phyloP scores from a whole-genome alignment of 345 rosid genomes.

The Anacardium occidentale region DNA sequence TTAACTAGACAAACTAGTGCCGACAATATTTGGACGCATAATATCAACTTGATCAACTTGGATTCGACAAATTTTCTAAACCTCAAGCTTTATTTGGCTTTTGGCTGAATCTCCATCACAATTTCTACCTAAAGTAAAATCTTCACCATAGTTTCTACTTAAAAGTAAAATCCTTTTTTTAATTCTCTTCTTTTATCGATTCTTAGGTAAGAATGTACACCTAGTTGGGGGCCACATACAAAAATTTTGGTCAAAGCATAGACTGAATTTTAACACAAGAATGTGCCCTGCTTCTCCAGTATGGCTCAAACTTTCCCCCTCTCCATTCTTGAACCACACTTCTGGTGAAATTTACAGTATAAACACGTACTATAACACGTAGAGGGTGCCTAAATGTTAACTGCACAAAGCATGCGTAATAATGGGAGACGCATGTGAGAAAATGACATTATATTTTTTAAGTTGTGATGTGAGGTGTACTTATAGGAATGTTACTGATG shows the following conservation, averaged over 20 bases:
- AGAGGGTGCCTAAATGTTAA: neutral
- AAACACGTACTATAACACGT: neutral
- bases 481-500: neutral
- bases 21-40: no score
- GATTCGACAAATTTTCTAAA: no score
- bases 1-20: no score
- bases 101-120: no score
- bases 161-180: no score
- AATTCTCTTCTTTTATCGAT: no score
- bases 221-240: neutral
- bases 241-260: conserved; percentile 8
- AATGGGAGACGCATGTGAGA: neutral
- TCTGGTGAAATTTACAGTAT: neutral
- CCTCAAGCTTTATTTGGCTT: no score
- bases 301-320: conserved; percentile 31
- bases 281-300: conserved; percentile 67
- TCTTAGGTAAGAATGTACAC: no score
- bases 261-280: conserved; percentile 17
- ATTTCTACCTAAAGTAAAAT: no score
- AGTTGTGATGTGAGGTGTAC: neutral
- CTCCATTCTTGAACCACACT: neutral
- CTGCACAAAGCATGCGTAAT: neutral
- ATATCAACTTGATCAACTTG: no score
- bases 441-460: neutral
- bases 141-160: no score